A percentile compares a stretch with the other conserved stretches of the same genome.
These are phyloP conservation scores for Pseudopyricularia cyperi DNA, from an alignment of 2,329 filamentous ascomycete genomes.

Conservation along the genomic window DNA sequence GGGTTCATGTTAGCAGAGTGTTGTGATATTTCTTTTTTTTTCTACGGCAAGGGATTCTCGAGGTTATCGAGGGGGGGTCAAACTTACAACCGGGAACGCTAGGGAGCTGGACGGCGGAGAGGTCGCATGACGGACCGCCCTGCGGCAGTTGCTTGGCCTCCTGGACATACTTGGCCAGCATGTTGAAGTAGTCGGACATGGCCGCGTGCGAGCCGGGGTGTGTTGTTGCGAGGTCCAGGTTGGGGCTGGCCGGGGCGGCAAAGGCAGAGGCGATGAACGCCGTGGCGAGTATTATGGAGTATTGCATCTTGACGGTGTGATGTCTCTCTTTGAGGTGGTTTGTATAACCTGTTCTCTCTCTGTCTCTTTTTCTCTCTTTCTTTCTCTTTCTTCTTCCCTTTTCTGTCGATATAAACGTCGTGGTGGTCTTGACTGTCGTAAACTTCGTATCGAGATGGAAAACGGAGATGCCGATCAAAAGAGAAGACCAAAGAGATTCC, in stretches of 20 bases:
- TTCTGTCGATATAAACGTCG: neutral
- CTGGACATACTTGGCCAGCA: slow-evolving; percentile 42
- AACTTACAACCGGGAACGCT: slow-evolving; percentile 25
- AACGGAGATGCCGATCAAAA: slow-evolving; percentile 3
- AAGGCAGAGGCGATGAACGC: slow-evolving; percentile 30
- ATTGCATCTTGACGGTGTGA: slow-evolving; percentile 30
- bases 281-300: slow-evolving; percentile 29
- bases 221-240: slow-evolving; percentile 24
- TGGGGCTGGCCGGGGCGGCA: slow-evolving; percentile 33
- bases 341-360: neutral
- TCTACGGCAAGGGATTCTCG: neutral
- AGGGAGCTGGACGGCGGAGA: slow-evolving; percentile 36
- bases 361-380: neutral
- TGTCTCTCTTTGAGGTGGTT: neutral
- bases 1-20: too few species aligned
- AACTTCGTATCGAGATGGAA: slow-evolving; percentile 1
- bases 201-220: slow-evolving; percentile 27
- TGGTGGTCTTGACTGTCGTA: slow-evolving; percentile 1
- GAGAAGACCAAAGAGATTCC: slow-evolving; percentile 4
- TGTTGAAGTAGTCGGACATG: slow-evolving; percentile 49
- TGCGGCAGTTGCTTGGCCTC: slow-evolving; percentile 25
- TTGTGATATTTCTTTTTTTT: slow-evolving; percentile 12
- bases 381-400: neutral
- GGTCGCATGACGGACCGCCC: slow-evolving; percentile 34
- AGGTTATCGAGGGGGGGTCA: slow-evolving; percentile 11